Conservation (phyloP, 2,329 filamentous ascomycete genomes). For the Fusarium floridanum region DNA sequence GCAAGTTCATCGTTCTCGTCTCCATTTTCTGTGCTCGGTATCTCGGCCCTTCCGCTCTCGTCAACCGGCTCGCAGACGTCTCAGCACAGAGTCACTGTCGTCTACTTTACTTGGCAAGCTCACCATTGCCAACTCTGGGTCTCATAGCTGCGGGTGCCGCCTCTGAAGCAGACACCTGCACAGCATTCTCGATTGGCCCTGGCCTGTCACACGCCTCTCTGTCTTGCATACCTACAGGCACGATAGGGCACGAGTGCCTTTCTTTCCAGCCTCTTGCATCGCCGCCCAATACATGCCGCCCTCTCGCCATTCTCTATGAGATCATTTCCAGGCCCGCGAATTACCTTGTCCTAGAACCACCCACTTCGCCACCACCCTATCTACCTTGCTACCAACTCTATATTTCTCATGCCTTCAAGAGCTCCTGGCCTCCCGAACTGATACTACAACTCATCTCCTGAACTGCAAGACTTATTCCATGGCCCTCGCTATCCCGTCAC, state of each 20-base stretch:
- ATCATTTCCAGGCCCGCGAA: constrained; percentile 8
- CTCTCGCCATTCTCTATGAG: constrained; percentile 9
- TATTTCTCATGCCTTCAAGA: constrained; percentile 4
- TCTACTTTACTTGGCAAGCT: background rate
- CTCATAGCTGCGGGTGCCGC: constrained; percentile 6
- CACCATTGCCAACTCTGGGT: background rate
- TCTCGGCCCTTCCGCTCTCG: background rate
- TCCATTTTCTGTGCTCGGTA: constrained; percentile 7
- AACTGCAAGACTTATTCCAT: constrained; percentile 29
- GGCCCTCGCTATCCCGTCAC: constrained; percentile 33
- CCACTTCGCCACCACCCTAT: constrained; percentile 13
- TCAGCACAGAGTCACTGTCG: background rate
- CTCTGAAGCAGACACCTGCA: constrained; percentile 13
- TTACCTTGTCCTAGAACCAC: constrained; percentile 12
- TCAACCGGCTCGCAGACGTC: background rate
- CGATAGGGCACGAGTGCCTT: constrained; percentile 25
- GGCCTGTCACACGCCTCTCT: constrained; percentile 16
- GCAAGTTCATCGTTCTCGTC: constrained; percentile 16
- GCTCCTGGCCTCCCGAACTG: constrained; percentile 1
- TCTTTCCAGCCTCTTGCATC: constrained; percentile 23
- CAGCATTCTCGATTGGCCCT: constrained; percentile 25
- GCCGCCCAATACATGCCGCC: constrained; percentile 20
- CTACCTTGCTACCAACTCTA: constrained; percentile 5
- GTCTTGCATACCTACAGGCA: constrained; percentile 33
- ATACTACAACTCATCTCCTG: constrained; percentile 1